phyloP scores from a whole-genome alignment of 2,329 filamentous ascomycete genomes.

The Paecilomyces formosus region DNA sequence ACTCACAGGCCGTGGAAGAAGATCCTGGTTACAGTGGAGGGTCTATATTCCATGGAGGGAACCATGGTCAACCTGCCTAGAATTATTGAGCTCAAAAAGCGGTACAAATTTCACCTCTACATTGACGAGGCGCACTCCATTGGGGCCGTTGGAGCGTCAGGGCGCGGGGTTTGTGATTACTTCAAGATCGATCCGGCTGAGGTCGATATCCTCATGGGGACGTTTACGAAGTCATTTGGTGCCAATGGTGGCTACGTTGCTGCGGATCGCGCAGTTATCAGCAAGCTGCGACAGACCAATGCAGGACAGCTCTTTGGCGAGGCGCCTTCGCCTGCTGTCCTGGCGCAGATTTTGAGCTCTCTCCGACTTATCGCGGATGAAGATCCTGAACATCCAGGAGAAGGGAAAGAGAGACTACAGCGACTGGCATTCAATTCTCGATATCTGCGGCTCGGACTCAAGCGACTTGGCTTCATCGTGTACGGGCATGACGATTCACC shows the following conservation, averaged over 20 bases:
- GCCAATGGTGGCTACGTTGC: conserved; percentile 93
- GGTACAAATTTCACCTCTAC: conserved; percentile 92
- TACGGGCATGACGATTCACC: conserved; percentile 95
- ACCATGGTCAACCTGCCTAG: conserved; percentile 92
- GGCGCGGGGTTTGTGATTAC: conserved; percentile 90
- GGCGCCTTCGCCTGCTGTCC: conserved; percentile 72
- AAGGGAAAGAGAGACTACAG: conserved; percentile 87
- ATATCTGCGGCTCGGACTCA: conserved; percentile 86
- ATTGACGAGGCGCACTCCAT: conserved; percentile 93
- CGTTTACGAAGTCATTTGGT: conserved; percentile 91
- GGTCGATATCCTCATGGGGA: conserved; percentile 93
- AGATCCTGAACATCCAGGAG: conserved; percentile 58
- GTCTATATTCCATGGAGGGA: conserved; percentile 96
- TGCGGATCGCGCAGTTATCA: conserved; percentile 78
- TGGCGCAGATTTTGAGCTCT: conserved; percentile 80
- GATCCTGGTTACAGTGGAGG: conserved; percentile 89
- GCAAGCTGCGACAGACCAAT: conserved; percentile 77
- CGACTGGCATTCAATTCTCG: conserved; percentile 93
- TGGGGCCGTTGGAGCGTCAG: conserved; percentile 79
- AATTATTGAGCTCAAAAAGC: conserved; percentile 73
- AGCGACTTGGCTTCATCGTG: conserved; percentile 87
- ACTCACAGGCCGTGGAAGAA: conserved; percentile 98
- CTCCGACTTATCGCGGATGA: conserved; percentile 82
- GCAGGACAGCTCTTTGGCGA: conserved; percentile 79
- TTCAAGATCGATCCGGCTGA: conserved; percentile 78